Conservation (phyloP, 208 protist genomes). For the Trypanosoma cruzi region DNA sequence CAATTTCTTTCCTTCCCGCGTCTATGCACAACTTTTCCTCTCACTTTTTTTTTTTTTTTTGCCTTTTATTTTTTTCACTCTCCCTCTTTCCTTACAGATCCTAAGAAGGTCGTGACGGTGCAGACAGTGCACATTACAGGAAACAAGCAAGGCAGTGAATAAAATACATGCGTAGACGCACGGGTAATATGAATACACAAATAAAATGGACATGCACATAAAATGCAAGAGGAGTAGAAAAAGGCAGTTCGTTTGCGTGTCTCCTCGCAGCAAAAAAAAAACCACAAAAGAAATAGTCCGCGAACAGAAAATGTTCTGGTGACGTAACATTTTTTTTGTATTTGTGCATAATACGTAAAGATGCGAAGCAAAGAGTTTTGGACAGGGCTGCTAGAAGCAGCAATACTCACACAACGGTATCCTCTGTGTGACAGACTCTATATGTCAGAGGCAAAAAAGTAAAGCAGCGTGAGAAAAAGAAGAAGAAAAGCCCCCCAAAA, state of each 20-base stretch:
- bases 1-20: background rate
- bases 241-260: background rate
- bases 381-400: too few relatives aligned
- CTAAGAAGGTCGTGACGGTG: background rate
- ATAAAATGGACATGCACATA: background rate
- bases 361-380: background rate
- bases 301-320: background rate
- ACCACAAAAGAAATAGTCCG: background rate
- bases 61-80: background rate
- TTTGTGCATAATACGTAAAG: background rate
- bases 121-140: background rate
- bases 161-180: background rate
- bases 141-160: background rate
- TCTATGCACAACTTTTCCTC: background rate
- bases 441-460: background rate
- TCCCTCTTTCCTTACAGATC: background rate
- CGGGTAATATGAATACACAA: background rate
- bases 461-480: too few relatives aligned
- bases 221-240: background rate
- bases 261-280: background rate
- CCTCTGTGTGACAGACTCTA: background rate
- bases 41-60: conserved; percentile 14
- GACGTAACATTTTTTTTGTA: background rate
- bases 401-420: background rate
- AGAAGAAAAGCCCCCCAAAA: background rate